These are phyloP conservation scores for Acacia pycnantha DNA, from an alignment of 331 rosid genomes.

Conservation along the genomic window DNA sequence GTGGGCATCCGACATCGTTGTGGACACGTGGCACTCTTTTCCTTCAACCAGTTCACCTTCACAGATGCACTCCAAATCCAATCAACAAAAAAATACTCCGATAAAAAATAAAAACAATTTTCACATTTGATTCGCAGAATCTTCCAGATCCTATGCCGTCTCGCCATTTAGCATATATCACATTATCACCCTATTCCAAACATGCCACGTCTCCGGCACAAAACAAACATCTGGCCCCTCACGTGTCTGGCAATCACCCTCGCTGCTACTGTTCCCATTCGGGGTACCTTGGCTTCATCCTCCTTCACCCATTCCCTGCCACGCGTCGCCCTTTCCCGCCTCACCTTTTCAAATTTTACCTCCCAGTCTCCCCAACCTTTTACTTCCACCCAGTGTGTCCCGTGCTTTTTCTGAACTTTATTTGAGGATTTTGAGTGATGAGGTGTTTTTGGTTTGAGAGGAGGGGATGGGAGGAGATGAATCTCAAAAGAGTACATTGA, in stretches of 20 bases:
- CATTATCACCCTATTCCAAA: neutral
- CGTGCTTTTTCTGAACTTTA: too few species aligned
- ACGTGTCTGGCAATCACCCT: neutral
- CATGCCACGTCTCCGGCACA: neutral
- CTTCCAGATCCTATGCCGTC: neutral
- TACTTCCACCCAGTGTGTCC: too few species aligned
- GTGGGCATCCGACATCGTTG: neutral
- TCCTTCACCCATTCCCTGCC: neutral
- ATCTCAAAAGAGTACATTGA: too few species aligned
- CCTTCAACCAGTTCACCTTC: neutral
- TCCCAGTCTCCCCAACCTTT: too few species aligned
- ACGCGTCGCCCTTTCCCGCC: conserved; percentile 3
- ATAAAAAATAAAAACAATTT: neutral
- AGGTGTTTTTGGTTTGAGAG: too few species aligned
- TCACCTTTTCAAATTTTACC: neutral
- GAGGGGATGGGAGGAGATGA: too few species aligned
- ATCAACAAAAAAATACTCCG: too few species aligned
- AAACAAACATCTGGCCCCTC: neutral
- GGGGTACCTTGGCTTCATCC: neutral
- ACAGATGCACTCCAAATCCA: neutral
- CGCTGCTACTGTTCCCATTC: neutral
- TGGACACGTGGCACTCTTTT: neutral
- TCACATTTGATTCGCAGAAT: neutral
- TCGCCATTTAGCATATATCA: neutral
- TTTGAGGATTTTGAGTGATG: too few species aligned